These are phyloP conservation scores for Bipolaris bicolor DNA, from an alignment of 2,329 filamentous ascomycete genomes.

Conservation along the genomic window DNA sequence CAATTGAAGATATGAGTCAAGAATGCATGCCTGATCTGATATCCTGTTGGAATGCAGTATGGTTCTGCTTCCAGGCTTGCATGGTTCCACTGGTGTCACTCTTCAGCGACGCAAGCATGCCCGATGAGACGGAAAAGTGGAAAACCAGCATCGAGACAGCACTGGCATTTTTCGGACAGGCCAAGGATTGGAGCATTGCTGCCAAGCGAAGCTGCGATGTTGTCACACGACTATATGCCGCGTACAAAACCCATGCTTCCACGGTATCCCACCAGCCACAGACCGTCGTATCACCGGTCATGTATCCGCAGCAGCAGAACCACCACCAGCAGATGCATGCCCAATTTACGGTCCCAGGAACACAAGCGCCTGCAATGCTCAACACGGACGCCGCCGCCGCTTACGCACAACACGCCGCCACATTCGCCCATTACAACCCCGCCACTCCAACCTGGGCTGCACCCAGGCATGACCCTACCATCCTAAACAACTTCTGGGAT, in stretches of 20 bases:
- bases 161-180: slow-evolving; percentile 52
- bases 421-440: slow-evolving; percentile 34
- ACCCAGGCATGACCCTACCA: slow-evolving; percentile 32
- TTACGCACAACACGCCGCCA: slow-evolving; percentile 4
- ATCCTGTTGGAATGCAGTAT: slow-evolving; percentile 80
- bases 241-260: slow-evolving; percentile 43
- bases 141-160: slow-evolving; percentile 50
- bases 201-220: slow-evolving; percentile 53
- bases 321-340: slow-evolving; percentile 16
- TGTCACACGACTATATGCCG: slow-evolving; percentile 51
- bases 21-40: slow-evolving; percentile 77
- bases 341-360: slow-evolving; percentile 23
- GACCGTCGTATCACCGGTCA: slow-evolving; percentile 21
- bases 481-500: slow-evolving; percentile 49
- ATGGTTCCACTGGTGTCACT: slow-evolving; percentile 79
- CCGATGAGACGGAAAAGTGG: slow-evolving; percentile 52
- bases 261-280: slow-evolving; percentile 19
- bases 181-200: slow-evolving; percentile 53
- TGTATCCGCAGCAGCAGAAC: slow-evolving; percentile 10
- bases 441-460: slow-evolving; percentile 35
- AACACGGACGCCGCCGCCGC: slow-evolving; percentile 17
- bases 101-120: slow-evolving; percentile 66
- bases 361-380: slow-evolving; percentile 18
- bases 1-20: slow-evolving; percentile 73
- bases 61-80: slow-evolving; percentile 80